Evolutionary conservation across 305 asterid species (phyloP).

Genomic region (Striga hermonthica): DNA sequence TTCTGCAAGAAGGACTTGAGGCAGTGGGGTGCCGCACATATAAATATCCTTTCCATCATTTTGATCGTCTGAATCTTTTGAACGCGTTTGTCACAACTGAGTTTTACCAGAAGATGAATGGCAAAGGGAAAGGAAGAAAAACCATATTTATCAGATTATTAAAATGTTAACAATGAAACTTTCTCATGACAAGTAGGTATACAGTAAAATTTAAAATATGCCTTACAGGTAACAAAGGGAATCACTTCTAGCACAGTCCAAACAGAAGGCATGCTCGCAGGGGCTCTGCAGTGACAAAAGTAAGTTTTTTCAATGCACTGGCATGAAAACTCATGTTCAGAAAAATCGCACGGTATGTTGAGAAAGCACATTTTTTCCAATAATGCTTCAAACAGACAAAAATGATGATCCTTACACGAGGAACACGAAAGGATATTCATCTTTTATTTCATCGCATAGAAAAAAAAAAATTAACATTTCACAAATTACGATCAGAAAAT

Average conservation of each 20-base stretch:
- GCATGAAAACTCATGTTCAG: not conserved
- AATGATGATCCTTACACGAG: too few relatives aligned
- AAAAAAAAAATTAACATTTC: too few relatives aligned
- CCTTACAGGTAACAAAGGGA: constrained; percentile 92
- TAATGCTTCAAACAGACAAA: too few relatives aligned
- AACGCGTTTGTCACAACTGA: constrained; percentile 84
- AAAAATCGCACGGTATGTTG: not conserved
- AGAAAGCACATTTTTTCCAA: too few relatives aligned
- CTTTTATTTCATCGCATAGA: too few relatives aligned
- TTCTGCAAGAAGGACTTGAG: constrained; percentile 85
- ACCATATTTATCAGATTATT: constrained; percentile 6
- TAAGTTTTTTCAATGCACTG: constrained; percentile 26
- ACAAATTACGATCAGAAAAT: too few relatives aligned
- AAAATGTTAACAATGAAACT: not conserved
- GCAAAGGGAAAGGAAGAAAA: constrained; percentile 19
- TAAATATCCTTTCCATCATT: constrained; percentile 81
- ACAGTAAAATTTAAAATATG: constrained; percentile 22
- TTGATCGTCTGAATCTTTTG: constrained; percentile 96
- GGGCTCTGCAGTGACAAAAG: constrained; percentile 69
- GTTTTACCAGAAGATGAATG: constrained; percentile 21
- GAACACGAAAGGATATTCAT: too few relatives aligned
- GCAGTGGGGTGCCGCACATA: constrained; percentile 94
- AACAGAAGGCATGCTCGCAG: constrained; percentile 88
- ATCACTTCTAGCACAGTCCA: constrained; percentile 93
- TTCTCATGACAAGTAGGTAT: constrained; percentile 10